Percentiles rank a stretch among this genome's conserved stretches.
phyloP scores from a whole-genome alignment of 208 protist species.

The Leishmania tarentolae region DNA sequence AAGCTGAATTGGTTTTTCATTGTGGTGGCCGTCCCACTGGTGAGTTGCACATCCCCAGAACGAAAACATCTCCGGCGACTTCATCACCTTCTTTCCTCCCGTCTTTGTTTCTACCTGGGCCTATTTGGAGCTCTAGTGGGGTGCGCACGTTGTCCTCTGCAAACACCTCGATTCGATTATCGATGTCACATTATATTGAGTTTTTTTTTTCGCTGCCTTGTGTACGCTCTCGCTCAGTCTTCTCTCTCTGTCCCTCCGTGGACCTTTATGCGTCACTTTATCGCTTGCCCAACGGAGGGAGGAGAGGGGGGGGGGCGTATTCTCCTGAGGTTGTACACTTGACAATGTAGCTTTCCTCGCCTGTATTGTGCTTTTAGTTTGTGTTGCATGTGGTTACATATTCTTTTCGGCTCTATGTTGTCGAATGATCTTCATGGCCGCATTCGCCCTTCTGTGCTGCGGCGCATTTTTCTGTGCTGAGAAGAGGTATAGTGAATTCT shows the following conservation, averaged over 20 bases:
- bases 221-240: neutral
- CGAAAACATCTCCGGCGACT: neutral
- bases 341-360: neutral
- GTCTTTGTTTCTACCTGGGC: neutral
- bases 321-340: neutral
- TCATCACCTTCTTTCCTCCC: constrained; percentile 1
- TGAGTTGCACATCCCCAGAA: neutral
- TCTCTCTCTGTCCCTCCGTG: neutral
- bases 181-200: neutral
- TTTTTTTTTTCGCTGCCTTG: neutral
- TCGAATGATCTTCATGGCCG: neutral
- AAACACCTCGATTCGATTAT: neutral
- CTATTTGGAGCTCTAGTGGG: neutral
- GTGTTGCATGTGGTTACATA: neutral
- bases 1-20: neutral
- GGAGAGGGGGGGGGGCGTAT: no score
- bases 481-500: neutral
- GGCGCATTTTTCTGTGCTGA: neutral
- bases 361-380: neutral
- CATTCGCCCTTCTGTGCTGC: neutral
- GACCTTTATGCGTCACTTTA: neutral
- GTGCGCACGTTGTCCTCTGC: neutral
- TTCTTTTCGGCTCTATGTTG: neutral
- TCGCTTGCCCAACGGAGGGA: neutral
- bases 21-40: neutral